These are phyloP conservation scores for Botrytis porri DNA, from an alignment of 2,329 filamentous ascomycete species.

Conservation along the genomic window DNA sequence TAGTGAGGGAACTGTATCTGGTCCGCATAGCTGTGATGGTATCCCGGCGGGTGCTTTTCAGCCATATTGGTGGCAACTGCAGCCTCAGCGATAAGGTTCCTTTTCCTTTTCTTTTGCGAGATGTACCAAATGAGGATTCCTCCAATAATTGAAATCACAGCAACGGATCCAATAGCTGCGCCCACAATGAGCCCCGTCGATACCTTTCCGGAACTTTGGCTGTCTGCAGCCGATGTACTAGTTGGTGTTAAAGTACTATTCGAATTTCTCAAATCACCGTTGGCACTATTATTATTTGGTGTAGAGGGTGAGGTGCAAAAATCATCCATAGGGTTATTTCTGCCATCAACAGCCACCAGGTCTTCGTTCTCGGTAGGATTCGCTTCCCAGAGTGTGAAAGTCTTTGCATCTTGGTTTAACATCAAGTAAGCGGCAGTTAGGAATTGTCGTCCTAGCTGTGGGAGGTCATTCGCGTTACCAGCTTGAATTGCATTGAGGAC, in stretches of 20 bases:
- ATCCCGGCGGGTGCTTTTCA: not conserved
- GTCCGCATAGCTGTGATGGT: not conserved
- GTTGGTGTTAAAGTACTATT: too few species aligned
- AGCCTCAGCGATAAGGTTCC: not conserved
- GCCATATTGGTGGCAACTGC: not conserved
- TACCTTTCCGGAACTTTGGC: not conserved
- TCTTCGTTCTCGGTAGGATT: slow-evolving; percentile 17
- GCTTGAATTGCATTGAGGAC: slow-evolving; percentile 60
- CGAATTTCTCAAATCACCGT: too few species aligned
- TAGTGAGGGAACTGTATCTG: not conserved
- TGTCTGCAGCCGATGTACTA: not conserved
- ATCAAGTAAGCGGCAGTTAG: slow-evolving; percentile 10
- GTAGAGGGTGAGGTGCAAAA: slow-evolving; percentile 14
- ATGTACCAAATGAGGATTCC: not conserved
- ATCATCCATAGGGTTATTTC: not conserved
- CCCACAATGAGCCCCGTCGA: not conserved
- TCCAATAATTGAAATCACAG: not conserved
- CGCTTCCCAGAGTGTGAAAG: slow-evolving; percentile 14
- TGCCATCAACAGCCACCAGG: slow-evolving; percentile 9
- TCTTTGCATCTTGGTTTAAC: slow-evolving; percentile 15
- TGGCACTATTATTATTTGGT: not conserved
- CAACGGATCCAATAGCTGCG: not conserved
- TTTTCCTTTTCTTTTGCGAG: not conserved
- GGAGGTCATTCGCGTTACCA: slow-evolving; percentile 76
- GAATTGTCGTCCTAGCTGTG: slow-evolving; percentile 56